Conservation (phyloP, 108 stramenopile species). For the Fistulifera solaris region DNA sequence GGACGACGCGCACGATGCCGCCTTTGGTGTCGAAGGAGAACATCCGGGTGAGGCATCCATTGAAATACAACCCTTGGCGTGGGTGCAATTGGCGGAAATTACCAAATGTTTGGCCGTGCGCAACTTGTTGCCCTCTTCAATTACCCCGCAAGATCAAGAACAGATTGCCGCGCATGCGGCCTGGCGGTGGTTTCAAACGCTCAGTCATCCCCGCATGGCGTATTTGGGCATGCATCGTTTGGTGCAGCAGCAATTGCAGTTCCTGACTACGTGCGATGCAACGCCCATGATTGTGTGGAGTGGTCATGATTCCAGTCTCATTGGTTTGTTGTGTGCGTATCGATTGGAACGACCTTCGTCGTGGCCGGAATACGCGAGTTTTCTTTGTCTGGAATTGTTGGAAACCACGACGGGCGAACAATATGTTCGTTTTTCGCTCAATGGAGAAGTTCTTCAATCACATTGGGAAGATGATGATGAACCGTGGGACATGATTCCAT, state of each 20-base stretch:
- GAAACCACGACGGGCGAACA: slow-evolving; percentile 23
- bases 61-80: slow-evolving; percentile 35
- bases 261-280: slow-evolving; percentile 28
- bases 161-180: slow-evolving; percentile 48
- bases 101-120: slow-evolving; percentile 56
- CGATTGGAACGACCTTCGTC: slow-evolving; percentile 45
- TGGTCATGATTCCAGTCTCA: slow-evolving; percentile 72
- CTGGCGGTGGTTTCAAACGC: slow-evolving; percentile 72
- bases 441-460: slow-evolving; percentile 45
- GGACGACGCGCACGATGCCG: slow-evolving; percentile 36
- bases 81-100: slow-evolving; percentile 69
- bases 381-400: slow-evolving; percentile 61
- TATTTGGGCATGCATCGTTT: slow-evolving; percentile 65
- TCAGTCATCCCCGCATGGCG: slow-evolving; percentile 49
- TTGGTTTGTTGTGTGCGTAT: slow-evolving; percentile 69
- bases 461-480: slow-evolving; percentile 38
- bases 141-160: slow-evolving; percentile 53
- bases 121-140: slow-evolving; percentile 35
- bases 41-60: slow-evolving; percentile 3
- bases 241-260: slow-evolving; percentile 27
- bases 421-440: slow-evolving; percentile 60
- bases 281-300: slow-evolving; percentile 55
- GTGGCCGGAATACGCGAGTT: slow-evolving; percentile 78
- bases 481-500: slow-evolving; percentile 28
- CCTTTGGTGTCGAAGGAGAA: slow-evolving; percentile 66